Percentiles rank a stretch among this genome's conserved stretches.
Conservation (phyloP, 495 filamentous ascomycete genomes). For the Pseudomonodictys pantanalensis region DNA sequence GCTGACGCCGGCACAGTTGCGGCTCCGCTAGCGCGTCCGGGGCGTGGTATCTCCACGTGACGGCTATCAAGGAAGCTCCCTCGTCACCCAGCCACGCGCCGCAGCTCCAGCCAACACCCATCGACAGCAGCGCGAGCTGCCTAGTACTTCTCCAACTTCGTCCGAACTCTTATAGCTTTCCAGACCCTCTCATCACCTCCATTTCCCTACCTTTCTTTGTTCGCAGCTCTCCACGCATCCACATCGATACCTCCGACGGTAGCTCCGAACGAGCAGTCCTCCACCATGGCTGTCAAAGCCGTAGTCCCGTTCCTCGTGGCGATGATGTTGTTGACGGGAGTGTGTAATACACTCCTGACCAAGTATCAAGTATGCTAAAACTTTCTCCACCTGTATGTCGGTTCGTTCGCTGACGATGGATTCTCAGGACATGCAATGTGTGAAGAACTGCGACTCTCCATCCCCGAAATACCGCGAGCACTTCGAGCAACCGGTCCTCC, state of each 20-base stretch:
- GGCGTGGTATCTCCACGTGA: slow-evolving; percentile 25
- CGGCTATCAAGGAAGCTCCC: not conserved
- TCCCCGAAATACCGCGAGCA: slow-evolving; percentile 62
- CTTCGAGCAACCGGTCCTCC: slow-evolving; percentile 95
- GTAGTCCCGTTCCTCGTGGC: slow-evolving; percentile 77
- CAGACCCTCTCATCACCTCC: not conserved
- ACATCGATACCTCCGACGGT: not conserved
- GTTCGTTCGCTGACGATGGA: not conserved
- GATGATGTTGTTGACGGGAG: slow-evolving; percentile 90
- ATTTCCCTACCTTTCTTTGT: slow-evolving; percentile 10
- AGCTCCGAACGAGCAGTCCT: not conserved
- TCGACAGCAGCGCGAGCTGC: slow-evolving; percentile 14
- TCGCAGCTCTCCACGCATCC: not conserved
- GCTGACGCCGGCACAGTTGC: no score
- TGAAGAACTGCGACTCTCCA: slow-evolving; percentile 77
- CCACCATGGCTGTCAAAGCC: slow-evolving; percentile 56
- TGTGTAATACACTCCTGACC: slow-evolving; percentile 94
- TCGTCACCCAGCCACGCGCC: slow-evolving; percentile 20
- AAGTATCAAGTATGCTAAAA: slow-evolving; percentile 91
- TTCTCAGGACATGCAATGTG: slow-evolving; percentile 87
- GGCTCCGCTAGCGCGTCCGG: not conserved
- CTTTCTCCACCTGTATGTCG: not conserved
- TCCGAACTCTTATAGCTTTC: not conserved
- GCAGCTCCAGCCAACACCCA: slow-evolving; percentile 10
- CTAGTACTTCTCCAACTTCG: not conserved